Percentiles rank a stretch among this genome's conserved stretches.
phyloP scores from a whole-genome alignment of 1,139 yeast species.

The Trichomonascaceae sp. region DNA sequence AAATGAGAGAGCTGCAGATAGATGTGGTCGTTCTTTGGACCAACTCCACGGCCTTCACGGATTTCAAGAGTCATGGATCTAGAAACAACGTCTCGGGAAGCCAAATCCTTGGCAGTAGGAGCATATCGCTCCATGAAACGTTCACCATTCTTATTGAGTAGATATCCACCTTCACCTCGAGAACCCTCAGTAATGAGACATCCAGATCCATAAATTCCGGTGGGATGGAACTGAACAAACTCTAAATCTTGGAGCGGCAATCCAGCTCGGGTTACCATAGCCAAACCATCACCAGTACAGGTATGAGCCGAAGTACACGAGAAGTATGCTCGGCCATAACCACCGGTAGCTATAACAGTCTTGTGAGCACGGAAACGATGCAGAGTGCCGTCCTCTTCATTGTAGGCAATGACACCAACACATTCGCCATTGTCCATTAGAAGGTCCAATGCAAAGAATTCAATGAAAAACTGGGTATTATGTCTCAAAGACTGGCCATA shows the following conservation, averaged over 20 bases:
- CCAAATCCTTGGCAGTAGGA: constrained; percentile 97
- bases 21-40: constrained; percentile 93
- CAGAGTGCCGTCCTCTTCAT: constrained; percentile 97
- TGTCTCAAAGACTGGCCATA: constrained; percentile 96
- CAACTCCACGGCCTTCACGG: constrained; percentile 99
- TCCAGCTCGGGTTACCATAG: constrained; percentile 98
- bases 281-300: constrained; percentile 98
- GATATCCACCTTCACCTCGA: constrained; percentile 99
- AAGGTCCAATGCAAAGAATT: constrained; percentile 92
- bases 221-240: constrained; percentile 98
- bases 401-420: constrained; percentile 95
- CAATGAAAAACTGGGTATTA: constrained; percentile 96
- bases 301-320: constrained; percentile 99
- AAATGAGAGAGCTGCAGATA: constrained; percentile 88
- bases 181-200: constrained; percentile 99
- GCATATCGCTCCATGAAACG: constrained; percentile 99
- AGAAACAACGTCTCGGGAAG: constrained; percentile 97
- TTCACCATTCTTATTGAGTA: constrained; percentile 95
- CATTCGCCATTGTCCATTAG: constrained; percentile 94
- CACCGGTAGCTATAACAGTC: constrained; percentile 97
- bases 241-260: constrained; percentile 96
- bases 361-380: constrained; percentile 97
- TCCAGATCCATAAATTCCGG: constrained; percentile 98
- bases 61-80: constrained; percentile 98
- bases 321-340: constrained; percentile 97